These are phyloP conservation scores for Penicillium sp. DNA, from an alignment of 2,329 filamentous ascomycete species.

Conservation along the genomic window DNA sequence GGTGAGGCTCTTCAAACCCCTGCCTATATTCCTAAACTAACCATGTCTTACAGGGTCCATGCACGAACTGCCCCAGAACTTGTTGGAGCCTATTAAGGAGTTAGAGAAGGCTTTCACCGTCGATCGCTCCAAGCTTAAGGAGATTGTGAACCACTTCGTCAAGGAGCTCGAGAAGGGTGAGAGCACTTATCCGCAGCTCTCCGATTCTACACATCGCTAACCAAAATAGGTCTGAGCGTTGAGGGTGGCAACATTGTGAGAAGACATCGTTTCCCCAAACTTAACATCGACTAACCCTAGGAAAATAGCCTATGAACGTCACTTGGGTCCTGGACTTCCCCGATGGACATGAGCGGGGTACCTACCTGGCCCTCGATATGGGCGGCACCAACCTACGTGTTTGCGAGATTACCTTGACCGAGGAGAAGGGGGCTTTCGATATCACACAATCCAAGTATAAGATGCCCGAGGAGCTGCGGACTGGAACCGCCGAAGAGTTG, in stretches of 20 bases:
- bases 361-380: slow-evolving; percentile 89
- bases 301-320: slow-evolving; percentile 83
- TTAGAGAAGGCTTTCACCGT: slow-evolving; percentile 85
- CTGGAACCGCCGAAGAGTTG: slow-evolving; percentile 76
- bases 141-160: slow-evolving; percentile 86
- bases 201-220: slow-evolving; percentile 7
- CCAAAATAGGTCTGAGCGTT: slow-evolving; percentile 67
- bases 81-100: slow-evolving; percentile 75
- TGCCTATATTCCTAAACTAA: slow-evolving; percentile 13
- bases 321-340: slow-evolving; percentile 94
- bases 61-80: slow-evolving; percentile 83
- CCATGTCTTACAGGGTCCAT: slow-evolving; percentile 66
- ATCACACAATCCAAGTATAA: slow-evolving; percentile 96
- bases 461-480: slow-evolving; percentile 91
- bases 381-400: slow-evolving; percentile 94
- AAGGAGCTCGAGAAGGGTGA: slow-evolving; percentile 81
- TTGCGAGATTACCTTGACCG: slow-evolving; percentile 85
- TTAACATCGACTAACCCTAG: slow-evolving; percentile 19
- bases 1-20: slow-evolving; percentile 55
- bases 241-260: slow-evolving; percentile 91
- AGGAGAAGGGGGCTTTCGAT: slow-evolving; percentile 85
- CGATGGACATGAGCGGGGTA: slow-evolving; percentile 81
- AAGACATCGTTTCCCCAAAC: background rate
- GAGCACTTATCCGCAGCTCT: background rate
- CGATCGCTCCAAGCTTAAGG: slow-evolving; percentile 75